These are phyloP conservation scores for Boletus calvinii DNA, from an alignment of 1,284 basidiomycete genomes.

Conservation along the genomic window DNA sequence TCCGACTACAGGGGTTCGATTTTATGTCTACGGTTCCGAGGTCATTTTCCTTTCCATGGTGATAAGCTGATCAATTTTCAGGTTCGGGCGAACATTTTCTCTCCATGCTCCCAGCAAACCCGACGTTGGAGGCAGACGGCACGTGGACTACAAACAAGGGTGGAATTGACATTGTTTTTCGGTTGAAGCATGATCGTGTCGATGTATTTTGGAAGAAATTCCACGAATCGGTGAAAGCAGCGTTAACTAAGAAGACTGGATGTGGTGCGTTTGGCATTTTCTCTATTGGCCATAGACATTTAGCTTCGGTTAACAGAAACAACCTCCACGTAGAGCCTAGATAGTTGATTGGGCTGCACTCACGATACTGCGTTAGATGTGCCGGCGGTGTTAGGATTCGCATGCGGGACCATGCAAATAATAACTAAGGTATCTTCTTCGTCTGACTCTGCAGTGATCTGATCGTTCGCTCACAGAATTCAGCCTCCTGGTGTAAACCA, in stretches of 20 bases:
- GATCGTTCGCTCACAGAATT: too few species aligned
- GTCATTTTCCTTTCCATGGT: background rate
- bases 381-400: background rate
- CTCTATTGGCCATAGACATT: background rate
- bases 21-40: conserved; percentile 4
- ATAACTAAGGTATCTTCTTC: too few species aligned
- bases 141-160: background rate
- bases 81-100: conserved; percentile 7
- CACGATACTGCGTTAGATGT: background rate
- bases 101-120: conserved; percentile 7
- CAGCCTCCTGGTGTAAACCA: too few species aligned
- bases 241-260: background rate
- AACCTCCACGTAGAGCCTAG: too few species aligned
- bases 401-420: too few species aligned
- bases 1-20: background rate
- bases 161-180: conserved; percentile 6
- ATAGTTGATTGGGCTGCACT: background rate
- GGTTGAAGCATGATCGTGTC: conserved; percentile 5
- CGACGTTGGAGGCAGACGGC: background rate
- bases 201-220: conserved; percentile 2
- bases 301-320: background rate
- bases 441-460: too few species aligned
- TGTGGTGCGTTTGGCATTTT: background rate
- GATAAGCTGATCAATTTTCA: background rate
- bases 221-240: conserved; percentile 2